Evolutionary conservation across 768 basidiomycete species (phyloP).

Genomic region (Xerocomellus amylosporus): DNA sequence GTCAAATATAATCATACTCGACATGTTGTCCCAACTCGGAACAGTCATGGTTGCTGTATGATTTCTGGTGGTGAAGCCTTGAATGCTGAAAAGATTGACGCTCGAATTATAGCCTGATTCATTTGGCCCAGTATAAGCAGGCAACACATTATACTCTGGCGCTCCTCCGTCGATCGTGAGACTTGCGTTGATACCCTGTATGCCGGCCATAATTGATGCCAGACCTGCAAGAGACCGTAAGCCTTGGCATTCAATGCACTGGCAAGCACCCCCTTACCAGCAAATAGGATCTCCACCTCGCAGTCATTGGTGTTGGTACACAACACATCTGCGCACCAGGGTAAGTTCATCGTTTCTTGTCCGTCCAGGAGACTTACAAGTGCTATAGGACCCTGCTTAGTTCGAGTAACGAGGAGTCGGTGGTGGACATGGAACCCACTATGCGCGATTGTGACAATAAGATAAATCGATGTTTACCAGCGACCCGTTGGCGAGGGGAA

Average conservation of each 20-base stretch:
- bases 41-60: slow-evolving; percentile 14
- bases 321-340: slow-evolving; percentile 2
- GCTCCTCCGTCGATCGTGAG: slow-evolving; percentile 11
- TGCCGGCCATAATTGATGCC: slow-evolving; percentile 14
- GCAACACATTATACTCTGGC: slow-evolving; percentile 1
- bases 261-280: not conserved
- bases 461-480: slow-evolving; percentile 11
- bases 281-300: slow-evolving; percentile 14
- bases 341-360: not conserved
- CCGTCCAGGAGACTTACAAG: slow-evolving; percentile 1
- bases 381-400: slow-evolving; percentile 1
- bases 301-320: slow-evolving; percentile 10
- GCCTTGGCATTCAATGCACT: not conserved
- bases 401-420: not conserved
- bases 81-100: slow-evolving; percentile 13
- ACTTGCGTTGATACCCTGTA: slow-evolving; percentile 15
- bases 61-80: slow-evolving; percentile 14
- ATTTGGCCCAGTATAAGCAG: slow-evolving; percentile 10
- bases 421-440: slow-evolving; percentile 3
- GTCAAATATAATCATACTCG: slow-evolving; percentile 20
- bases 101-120: slow-evolving; percentile 4
- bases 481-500: slow-evolving; percentile 6
- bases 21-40: slow-evolving; percentile 10
- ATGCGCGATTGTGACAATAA: slow-evolving; percentile 12
- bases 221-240: slow-evolving; percentile 9